Percentiles rank a stretch among this genome's conserved stretches.
Evolutionary conservation across 1,284 basidiomycete species (phyloP).

Genomic region (Neonothopanus nambi): DNA sequence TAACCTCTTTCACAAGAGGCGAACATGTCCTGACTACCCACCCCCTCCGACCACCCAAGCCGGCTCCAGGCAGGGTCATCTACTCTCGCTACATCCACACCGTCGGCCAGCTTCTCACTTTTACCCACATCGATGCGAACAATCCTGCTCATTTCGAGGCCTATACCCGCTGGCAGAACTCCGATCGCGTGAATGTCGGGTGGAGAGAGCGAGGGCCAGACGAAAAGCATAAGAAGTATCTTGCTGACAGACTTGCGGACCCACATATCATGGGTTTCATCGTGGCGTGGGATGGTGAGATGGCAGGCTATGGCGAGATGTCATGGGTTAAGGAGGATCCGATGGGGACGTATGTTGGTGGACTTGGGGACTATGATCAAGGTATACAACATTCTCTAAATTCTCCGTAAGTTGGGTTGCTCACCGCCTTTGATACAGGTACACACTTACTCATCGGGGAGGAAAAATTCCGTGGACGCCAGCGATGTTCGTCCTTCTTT

Average conservation of each 20-base stretch:
- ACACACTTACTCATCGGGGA: slow-evolving; percentile 21
- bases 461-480: slow-evolving; percentile 20
- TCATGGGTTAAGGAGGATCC: slow-evolving; percentile 21
- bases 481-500: slow-evolving; percentile 15
- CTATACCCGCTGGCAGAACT: slow-evolving; percentile 20
- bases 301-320: slow-evolving; percentile 20
- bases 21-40: slow-evolving; percentile 20
- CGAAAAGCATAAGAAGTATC: slow-evolving; percentile 18
- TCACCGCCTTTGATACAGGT: slow-evolving; percentile 1
- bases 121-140: slow-evolving; percentile 20
- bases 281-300: slow-evolving; percentile 18
- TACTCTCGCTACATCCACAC: slow-evolving; percentile 18
- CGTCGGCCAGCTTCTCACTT: slow-evolving; percentile 15
- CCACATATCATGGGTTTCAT: slow-evolving; percentile 19
- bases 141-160: slow-evolving; percentile 18
- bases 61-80: slow-evolving; percentile 17
- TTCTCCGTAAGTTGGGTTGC: background rate
- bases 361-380: slow-evolving; percentile 21
- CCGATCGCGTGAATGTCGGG: slow-evolving; percentile 20
- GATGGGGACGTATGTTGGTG: slow-evolving; percentile 20
- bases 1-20: slow-evolving; percentile 18
- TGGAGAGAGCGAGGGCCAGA: slow-evolving; percentile 20
- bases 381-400: background rate
- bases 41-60: slow-evolving; percentile 21
- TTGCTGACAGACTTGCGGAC: slow-evolving; percentile 17